Evolutionary conservation across 495 filamentous ascomycete genomes (phyloP), one percentile per base, ranked within the genome.

Genomic region (Parmelia sp.): DNA sequence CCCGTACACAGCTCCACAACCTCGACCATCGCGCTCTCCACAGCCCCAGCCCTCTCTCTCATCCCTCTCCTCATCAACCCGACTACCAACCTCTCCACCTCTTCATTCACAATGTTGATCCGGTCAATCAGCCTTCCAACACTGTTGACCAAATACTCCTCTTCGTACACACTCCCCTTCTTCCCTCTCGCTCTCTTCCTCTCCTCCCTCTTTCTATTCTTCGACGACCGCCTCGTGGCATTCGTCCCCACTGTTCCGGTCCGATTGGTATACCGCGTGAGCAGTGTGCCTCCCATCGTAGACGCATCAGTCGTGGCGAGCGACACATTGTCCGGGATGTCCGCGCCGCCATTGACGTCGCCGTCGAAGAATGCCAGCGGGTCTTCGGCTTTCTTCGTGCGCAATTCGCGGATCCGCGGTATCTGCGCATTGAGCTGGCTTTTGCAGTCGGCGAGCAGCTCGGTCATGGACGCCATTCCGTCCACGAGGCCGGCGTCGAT

Each of bases 161-260:
- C 94, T 71, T 98, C 94, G 72, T 97, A 98, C 7, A 98, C 88
- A 49, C 88, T 96, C 21, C 94, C 94, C 80, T 97, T 96, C 74
- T 96, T 90, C 19, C 94, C 94, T 33, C 90, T 82, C 1, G 94
- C 94, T 10, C 91, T 83, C 84, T 98, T 98, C 70, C 96, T 86
- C 80, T 98, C 94, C 73, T 97, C 94, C 21, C 90, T 79, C 21
- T 86, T 80, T 21, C 91, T 83, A 65, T 92, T 96, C 78, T 90
- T 92, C 58, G 85, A 88, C 36, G 91, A 96, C 57, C 86, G 85
- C 14, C 91, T 81, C 25, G 88, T 88, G 1, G 85, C 79, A 12
- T 70, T 73, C 3, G 94, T 96, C 31, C 88, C 88, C 2, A 78
- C 74, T 33, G 82, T 86, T 45, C 75, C 75, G 12, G 71, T 78